phyloP scores from a whole-genome alignment of 2,329 filamentous ascomycete genomes.

The Drechslerella dactyloides region DNA sequence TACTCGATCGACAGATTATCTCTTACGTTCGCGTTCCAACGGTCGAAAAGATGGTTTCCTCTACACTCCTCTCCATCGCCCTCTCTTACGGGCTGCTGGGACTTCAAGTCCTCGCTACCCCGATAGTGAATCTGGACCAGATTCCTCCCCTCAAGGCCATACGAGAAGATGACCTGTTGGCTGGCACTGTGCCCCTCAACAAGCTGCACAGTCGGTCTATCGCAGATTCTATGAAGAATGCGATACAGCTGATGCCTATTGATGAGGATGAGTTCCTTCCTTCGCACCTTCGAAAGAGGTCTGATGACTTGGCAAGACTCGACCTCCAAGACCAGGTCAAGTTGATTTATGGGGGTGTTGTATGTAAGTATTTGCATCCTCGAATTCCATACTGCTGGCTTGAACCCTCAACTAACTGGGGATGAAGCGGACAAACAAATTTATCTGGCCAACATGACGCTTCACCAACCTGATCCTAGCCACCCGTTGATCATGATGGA shows the following conservation, averaged over 20 bases:
- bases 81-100: constrained; percentile 39
- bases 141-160: constrained; percentile 17
- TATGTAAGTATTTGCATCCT: constrained; percentile 46
- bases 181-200: constrained; percentile 12
- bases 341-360: constrained; percentile 55
- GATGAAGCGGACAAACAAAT: constrained; percentile 50
- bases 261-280: constrained; percentile 35
- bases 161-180: constrained; percentile 27
- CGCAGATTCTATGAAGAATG: constrained; percentile 35
- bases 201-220: constrained; percentile 30
- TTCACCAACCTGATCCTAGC: constrained; percentile 55
- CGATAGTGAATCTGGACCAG: constrained; percentile 3
- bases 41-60: constrained; percentile 39
- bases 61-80: constrained; percentile 31
- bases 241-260: constrained; percentile 35
- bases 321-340: constrained; percentile 52
- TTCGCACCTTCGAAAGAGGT: constrained; percentile 28
- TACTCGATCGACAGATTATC: constrained; percentile 10
- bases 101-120: constrained; percentile 35
- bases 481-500: constrained; percentile 57
- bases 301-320: constrained; percentile 52
- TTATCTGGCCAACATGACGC: constrained; percentile 57
- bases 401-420: not conserved
- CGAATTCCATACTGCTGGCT: not conserved
- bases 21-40: constrained; percentile 6